Evolutionary conservation across 257 asterid genomes (phyloP).

Genomic region (Prunella vulgaris): DNA sequence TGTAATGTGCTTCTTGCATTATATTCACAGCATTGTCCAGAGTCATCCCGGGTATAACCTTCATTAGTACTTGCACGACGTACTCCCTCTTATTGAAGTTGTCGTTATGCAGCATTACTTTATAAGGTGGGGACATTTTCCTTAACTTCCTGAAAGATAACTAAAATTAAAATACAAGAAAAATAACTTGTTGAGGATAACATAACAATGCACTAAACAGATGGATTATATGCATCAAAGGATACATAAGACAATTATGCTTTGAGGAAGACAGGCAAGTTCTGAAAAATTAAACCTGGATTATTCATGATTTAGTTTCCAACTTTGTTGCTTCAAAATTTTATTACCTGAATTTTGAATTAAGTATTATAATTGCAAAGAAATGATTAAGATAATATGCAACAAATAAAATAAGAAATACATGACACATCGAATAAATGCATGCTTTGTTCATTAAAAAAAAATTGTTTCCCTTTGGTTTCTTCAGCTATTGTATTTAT

Average conservation of each 20-base stretch:
- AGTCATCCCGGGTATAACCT: conserved; percentile 96
- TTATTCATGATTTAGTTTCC: neutral
- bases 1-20: conserved; percentile 93
- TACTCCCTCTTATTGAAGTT: conserved; percentile 87
- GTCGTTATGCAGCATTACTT: conserved; percentile 87
- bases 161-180: neutral
- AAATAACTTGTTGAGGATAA: neutral
- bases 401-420: neutral
- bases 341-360: neutral
- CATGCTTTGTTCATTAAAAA: neutral
- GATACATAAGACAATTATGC: neutral
- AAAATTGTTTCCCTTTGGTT: neutral
- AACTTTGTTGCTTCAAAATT: neutral
- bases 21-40: conserved; percentile 86
- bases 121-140: conserved; percentile 89
- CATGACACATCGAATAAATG: neutral
- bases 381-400: neutral
- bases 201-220: neutral
- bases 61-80: conserved; percentile 94
- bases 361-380: neutral
- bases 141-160: conserved; percentile 66
- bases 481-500: neutral
- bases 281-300: neutral
- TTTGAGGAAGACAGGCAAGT: neutral
- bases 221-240: neutral